These are phyloP conservation scores for Hypomontagnella submonticulosa DNA, from an alignment of 495 filamentous ascomycete species.

Conservation along the genomic window DNA sequence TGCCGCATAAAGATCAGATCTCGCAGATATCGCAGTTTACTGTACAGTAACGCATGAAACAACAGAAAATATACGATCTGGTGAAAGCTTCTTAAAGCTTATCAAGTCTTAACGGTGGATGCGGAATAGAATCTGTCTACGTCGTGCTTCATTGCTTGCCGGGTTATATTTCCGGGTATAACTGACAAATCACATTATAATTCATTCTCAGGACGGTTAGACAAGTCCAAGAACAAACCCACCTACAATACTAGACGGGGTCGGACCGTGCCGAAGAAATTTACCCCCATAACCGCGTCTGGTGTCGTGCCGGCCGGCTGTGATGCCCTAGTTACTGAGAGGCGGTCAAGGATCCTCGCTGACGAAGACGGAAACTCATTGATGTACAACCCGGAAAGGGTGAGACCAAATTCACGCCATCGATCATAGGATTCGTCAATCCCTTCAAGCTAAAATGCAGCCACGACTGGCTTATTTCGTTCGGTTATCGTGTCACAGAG, in stretches of 20 bases:
- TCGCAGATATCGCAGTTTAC: background rate
- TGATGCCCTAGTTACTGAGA: slow-evolving; percentile 13
- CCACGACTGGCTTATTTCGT: slow-evolving; percentile 3
- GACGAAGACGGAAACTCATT: slow-evolving; percentile 6
- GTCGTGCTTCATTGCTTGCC: slow-evolving; percentile 11
- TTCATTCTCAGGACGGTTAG: background rate
- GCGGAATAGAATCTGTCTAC: slow-evolving; percentile 18
- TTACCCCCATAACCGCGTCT: slow-evolving; percentile 16
- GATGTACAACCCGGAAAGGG: slow-evolving; percentile 25
- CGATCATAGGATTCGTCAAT: slow-evolving; percentile 31
- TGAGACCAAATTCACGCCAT: slow-evolving; percentile 6
- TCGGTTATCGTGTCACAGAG: slow-evolving; percentile 29
- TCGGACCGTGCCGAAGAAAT: slow-evolving; percentile 27
- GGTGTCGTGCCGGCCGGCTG: slow-evolving; percentile 15
- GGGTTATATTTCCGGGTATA: slow-evolving; percentile 27
- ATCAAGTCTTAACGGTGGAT: slow-evolving; percentile 21
- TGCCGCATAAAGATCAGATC: background rate
- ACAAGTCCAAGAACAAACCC: slow-evolving; percentile 3
- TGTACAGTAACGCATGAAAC: background rate
- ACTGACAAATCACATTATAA: slow-evolving; percentile 6
- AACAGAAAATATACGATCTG: slow-evolving; percentile 2
- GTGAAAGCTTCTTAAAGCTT: slow-evolving; percentile 18
- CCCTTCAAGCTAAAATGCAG: slow-evolving; percentile 5
- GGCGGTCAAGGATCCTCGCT: slow-evolving; percentile 31
- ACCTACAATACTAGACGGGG: slow-evolving; percentile 8